phyloP scores from a whole-genome alignment of 148 eudicot species.

The Diospyros kaki region DNA sequence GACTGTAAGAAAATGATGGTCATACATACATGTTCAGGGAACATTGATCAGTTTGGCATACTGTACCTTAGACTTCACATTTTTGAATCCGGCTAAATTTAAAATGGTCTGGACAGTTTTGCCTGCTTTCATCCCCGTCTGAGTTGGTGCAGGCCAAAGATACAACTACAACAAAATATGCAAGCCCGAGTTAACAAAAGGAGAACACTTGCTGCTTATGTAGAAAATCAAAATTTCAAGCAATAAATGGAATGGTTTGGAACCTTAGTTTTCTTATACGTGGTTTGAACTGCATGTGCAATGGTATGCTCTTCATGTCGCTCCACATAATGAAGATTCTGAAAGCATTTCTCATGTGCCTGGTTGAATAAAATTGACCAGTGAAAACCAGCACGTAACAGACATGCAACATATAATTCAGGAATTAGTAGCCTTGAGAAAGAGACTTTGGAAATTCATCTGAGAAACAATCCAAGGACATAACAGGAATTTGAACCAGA shows the following conservation, averaged over 20 bases:
- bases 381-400: neutral
- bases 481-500: conserved; percentile 1
- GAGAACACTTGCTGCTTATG: neutral
- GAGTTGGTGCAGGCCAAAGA: conserved; percentile 83
- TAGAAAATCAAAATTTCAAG: neutral
- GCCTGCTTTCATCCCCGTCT: conserved; percentile 84
- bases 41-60: neutral
- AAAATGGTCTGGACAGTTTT: conserved; percentile 65
- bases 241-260: conserved; percentile 1
- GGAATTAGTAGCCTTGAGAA: neutral
- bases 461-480: neutral
- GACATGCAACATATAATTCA: neutral
- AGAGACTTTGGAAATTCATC: neutral
- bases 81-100: conserved; percentile 81
- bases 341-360: conserved; percentile 91
- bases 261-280: conserved; percentile 95
- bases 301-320: conserved; percentile 94
- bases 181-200: conserved; percentile 7
- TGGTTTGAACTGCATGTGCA: conserved; percentile 87
- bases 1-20: neutral
- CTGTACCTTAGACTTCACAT: conserved; percentile 85
- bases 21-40: neutral
- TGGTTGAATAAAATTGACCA: conserved; percentile 22
- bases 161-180: conserved; percentile 48
- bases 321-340: conserved; percentile 84